Base-by-base conservation (phyloP, 2,329 filamentous ascomycete species). In the Pseudonectria foliicola region DNA sequence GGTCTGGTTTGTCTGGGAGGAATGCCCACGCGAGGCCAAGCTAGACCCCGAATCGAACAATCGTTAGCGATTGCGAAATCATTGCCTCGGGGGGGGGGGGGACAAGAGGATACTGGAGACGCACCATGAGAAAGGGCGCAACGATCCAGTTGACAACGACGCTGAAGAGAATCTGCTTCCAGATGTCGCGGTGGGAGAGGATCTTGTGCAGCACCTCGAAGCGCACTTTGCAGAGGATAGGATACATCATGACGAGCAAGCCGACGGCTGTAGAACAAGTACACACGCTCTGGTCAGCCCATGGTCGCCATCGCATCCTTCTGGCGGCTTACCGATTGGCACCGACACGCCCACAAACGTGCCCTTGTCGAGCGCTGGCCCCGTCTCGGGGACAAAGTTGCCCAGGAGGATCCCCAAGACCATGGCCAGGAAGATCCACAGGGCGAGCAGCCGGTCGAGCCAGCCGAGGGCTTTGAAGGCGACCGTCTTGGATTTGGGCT, bases 201-300 rank as follows among this genome's bases (percentile, higher is more conserved):
- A 86, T 64, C 3, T 73, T 63, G 55, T 87, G 84, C 8, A 93
- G 62, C 0, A 75, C 74, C 56, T 93, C 86, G 59, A 78, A 92
- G 27, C 77, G 77, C 6, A 93, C 82, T 57, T 92, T 92, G 70
- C 85, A 93, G 1, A 94, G 66, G 40, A 94, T 93, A 0, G 87
- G 88, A 53, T 92, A 94, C 85, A 94, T 94, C 86, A 94, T 94
- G 27, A 93, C 79, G 2, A 94, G 69, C 1, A 94, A 63, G 0
- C 87, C 86, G 31, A 93, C 65, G 1, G 86, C 85, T 85, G 13
- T 1, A 24, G 10, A 8, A 7, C 11, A 2, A 12, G 13, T n/a
- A n/a, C n/a, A n/a, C n/a, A n/a, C n/a, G n/a, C n/a, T n/a, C n/a
- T n/a, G n/a, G n/a, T n/a, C n/a, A n/a, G n/a, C n/a, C n/a, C n/a